Evolutionary conservation across 768 basidiomycete species (phyloP), one percentile per base, ranked within the genome.

Genomic region (Tremella yokohamensis): DNA sequence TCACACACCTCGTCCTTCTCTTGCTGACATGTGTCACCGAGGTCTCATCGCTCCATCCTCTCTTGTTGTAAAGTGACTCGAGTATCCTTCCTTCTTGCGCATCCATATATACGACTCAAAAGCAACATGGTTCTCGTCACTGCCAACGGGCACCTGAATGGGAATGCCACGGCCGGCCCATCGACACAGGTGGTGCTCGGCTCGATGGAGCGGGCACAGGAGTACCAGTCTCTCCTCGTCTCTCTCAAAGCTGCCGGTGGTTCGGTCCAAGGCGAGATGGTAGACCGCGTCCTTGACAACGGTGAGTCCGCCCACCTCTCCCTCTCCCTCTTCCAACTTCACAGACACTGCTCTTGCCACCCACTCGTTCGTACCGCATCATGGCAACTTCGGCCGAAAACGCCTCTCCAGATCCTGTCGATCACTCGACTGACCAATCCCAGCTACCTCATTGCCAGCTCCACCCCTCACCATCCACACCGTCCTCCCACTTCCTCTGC

Each of bases 191-290:
- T 76, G n/a, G 73, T 76, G 15, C 59, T 76, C 20, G 75, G 75
- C 19, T 73, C 69, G n/a, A 72, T 74, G 70, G 57, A 73, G 24
- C 48, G 75, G 29, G 64, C 64, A 24, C 60, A 68, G 29, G 75
- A 76, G 39, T 76, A 76, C 57, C 73, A 75, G 57, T 37, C 40
- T 11, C 16, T 71, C 2, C 25, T 76, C 45, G 57, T 47, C n/a
- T 44, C 40, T 7, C 52, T 76, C 47, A 64, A 74, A 26, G 61
- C 52, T 20, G 65, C 56, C 13, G 57, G 52, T 1, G 62, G 58
- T 6, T 54, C 56, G 8, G 72, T 76, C 2, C 64, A 68, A 52
- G 73, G 70, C 3, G 75, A 76, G 54, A 76, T 76, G 75, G 69
- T 75, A 6, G 75, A 76, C 59, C 60, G 75, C 25, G 34, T 76